Evolutionary conservation across 2,329 filamentous ascomycete genomes (phyloP), one percentile per base, ranked within the genome.

Genomic region (Curvularia hawaiiensis): DNA sequence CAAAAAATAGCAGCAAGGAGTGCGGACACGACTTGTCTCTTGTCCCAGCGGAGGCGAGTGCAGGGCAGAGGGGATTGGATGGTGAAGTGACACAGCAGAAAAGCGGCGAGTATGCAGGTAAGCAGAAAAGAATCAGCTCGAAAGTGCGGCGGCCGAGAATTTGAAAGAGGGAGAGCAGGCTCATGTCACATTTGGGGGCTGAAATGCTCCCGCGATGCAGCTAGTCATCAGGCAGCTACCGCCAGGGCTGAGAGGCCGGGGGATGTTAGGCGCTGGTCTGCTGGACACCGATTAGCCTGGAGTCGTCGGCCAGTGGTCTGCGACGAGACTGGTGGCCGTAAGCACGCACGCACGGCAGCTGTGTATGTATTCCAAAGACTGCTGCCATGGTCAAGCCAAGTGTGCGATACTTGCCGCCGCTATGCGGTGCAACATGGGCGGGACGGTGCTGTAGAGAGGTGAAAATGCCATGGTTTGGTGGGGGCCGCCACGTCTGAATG

Each of bases 161-260:
- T 65, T 65, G 59, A 68, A 62, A 53, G 63, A 65, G 62, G 43
- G 50, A 59, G 57, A 56, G 24, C 41, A 26, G 14, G 41, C 24
- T 51, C 50, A 30, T 54, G 58, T 35, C 50, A 49, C 49, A 49
- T 56, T 62, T 69, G 60, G 67, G 67, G 67, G 66, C 63, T 62
- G 55, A 58, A 64, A 68, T 63, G 50, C 56, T 59, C 62, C 60
- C 41, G 59, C 60, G 61, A 68, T 63, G 64, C 62, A 65, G 67
- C 67, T 70, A 70, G 66, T 70, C 65, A 67, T 67, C 67, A 70
- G 67, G 66, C 65, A 68, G 63, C 61, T 61, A 56, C 61, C 56
- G 63, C 61, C 52, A 61, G 60, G 64, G 65, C 49, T 63, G 61
- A 62, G 62, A n/a, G 63, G 52, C 54, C 50, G 54, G 58, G 50